Evolutionary conservation across 768 basidiomycete genomes (phyloP).

Genomic region (Mycena galopus): DNA sequence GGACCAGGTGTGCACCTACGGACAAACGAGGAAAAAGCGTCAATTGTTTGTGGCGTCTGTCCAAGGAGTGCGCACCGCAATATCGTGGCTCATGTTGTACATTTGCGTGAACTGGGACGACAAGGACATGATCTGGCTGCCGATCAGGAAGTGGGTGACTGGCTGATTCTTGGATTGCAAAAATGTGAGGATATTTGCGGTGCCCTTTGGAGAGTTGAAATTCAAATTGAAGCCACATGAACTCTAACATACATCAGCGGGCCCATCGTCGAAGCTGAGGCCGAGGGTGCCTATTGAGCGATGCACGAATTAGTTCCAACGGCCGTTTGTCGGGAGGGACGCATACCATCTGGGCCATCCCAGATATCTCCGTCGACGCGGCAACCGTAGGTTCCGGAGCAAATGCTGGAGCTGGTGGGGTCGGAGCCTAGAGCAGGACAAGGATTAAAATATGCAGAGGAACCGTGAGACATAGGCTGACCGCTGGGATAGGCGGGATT

Average conservation of each 20-base stretch:
- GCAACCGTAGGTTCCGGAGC: slow-evolving; percentile 85
- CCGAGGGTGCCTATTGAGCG: too few species aligned
- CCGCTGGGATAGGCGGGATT: slow-evolving; percentile 9
- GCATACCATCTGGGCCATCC: slow-evolving; percentile 83
- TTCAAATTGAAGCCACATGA: neutral
- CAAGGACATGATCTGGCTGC: slow-evolving; percentile 47
- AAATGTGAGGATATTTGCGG: slow-evolving; percentile 71
- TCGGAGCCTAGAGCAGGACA: slow-evolving; percentile 30
- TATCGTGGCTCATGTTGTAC: slow-evolving; percentile 60
- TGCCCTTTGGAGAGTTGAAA: slow-evolving; percentile 45
- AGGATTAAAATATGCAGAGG: neutral
- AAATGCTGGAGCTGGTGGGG: slow-evolving; percentile 66
- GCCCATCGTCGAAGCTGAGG: slow-evolving; percentile 87
- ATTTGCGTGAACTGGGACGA: slow-evolving; percentile 33
- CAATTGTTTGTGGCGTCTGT: too few species aligned
- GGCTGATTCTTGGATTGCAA: slow-evolving; percentile 70
- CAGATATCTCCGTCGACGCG: slow-evolving; percentile 71
- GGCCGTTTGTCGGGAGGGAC: too few species aligned
- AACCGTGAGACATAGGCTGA: neutral
- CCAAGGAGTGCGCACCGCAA: too few species aligned
- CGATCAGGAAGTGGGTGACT: slow-evolving; percentile 95
- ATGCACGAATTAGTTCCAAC: too few species aligned
- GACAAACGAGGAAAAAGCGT: too few species aligned
- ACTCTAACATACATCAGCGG: slow-evolving; percentile 50
- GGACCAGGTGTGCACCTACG: slow-evolving; percentile 75